Conservation (phyloP, 129 eudicot species). For the Tanacetum coccineum region DNA sequence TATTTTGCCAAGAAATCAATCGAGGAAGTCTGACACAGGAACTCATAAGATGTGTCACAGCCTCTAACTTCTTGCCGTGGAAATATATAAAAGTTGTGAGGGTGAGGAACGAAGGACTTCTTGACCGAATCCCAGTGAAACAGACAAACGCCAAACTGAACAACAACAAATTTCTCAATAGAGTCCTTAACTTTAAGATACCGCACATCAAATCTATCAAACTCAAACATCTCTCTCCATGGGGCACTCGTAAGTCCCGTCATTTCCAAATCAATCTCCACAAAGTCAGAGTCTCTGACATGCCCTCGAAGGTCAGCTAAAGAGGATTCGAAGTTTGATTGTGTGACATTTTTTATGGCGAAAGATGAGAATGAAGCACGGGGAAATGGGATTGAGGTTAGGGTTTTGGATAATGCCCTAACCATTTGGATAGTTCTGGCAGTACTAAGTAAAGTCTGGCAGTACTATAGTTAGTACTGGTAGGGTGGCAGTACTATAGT, state of each 20-base stretch:
- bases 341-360: conserved; percentile 69
- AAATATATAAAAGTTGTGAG: conserved; percentile 87
- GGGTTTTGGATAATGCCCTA: conserved; percentile 46
- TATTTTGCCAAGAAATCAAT: conserved; percentile 87
- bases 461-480: no score
- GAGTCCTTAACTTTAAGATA: conserved; percentile 82
- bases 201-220: conserved; percentile 64
- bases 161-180: conserved; percentile 80
- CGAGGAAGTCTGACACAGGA: conserved; percentile 85
- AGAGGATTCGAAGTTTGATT: conserved; percentile 63
- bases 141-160: conserved; percentile 95
- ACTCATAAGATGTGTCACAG: conserved; percentile 50
- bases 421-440: no score
- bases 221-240: conserved; percentile 76
- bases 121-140: conserved; percentile 66
- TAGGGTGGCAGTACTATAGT: no score
- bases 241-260: conserved; percentile 90
- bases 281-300: conserved; percentile 70
- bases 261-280: conserved; percentile 86
- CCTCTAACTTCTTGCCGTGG: conserved; percentile 76
- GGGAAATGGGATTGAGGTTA: conserved; percentile 27
- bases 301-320: conserved; percentile 54
- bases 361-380: conserved; percentile 33
- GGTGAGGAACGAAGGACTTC: conserved; percentile 68
- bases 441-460: no score